Evolutionary conservation across 768 basidiomycete genomes (phyloP).

Genomic region (Tylopilus sp.): DNA sequence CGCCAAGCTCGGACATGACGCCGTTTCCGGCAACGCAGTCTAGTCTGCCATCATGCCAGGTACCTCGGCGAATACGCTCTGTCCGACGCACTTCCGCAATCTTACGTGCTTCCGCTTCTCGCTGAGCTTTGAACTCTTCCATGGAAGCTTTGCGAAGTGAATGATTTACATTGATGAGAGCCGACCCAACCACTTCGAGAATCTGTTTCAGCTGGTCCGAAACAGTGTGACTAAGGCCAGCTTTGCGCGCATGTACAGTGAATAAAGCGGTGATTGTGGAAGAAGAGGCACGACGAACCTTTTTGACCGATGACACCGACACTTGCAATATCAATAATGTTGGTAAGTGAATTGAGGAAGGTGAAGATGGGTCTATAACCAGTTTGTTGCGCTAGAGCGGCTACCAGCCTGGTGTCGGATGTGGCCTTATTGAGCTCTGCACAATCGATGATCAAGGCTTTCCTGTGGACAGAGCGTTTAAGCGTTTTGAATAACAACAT

Average conservation of each 20-base stretch:
- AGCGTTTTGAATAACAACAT: not conserved
- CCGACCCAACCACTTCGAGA: constrained; percentile 70
- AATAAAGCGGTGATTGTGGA: not conserved
- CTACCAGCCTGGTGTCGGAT: constrained; percentile 67
- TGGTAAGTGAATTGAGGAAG: constrained; percentile 76
- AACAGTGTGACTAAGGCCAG: constrained; percentile 77
- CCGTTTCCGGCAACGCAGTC: constrained; percentile 87
- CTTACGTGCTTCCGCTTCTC: constrained; percentile 34
- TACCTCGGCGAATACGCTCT: constrained; percentile 55
- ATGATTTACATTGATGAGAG: constrained; percentile 61
- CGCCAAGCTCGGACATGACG: constrained; percentile 78
- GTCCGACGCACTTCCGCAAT: constrained; percentile 38
- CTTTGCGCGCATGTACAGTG: constrained; percentile 36
- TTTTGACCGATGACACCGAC: constrained; percentile 96
- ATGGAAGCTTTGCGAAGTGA: constrained; percentile 46
- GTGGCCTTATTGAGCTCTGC: constrained; percentile 63
- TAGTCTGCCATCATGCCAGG: constrained; percentile 83
- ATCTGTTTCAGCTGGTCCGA: constrained; percentile 83
- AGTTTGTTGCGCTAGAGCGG: constrained; percentile 71
- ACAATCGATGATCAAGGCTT: constrained; percentile 80
- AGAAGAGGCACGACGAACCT: constrained; percentile 38
- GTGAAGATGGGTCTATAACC: constrained; percentile 91
- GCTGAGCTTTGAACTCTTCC: constrained; percentile 37
- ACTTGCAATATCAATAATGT: constrained; percentile 86
- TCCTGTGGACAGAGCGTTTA: constrained; percentile 48